Evolutionary conservation across 768 basidiomycete genomes (phyloP).

Genomic region (Agrocybe praecox): DNA sequence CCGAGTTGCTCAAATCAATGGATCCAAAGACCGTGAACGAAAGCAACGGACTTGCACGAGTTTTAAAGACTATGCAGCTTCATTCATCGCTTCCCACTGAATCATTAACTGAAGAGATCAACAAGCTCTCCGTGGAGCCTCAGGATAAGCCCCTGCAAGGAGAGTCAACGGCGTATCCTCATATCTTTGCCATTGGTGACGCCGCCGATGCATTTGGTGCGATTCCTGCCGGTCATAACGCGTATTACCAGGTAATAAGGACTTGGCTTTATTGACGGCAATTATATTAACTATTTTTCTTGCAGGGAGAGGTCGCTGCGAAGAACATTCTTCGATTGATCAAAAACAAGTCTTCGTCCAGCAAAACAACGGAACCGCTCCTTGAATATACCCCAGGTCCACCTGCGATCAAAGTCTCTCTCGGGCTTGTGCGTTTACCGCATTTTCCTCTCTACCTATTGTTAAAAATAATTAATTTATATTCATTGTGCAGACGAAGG

Average conservation of each 20-base stretch:
- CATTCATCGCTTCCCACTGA: slow-evolving; percentile 21
- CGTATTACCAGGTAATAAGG: slow-evolving; percentile 45
- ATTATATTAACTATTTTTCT: neutral
- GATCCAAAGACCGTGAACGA: slow-evolving; percentile 42
- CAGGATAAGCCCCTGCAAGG: neutral
- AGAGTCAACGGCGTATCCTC: slow-evolving; percentile 39
- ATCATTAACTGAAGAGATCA: slow-evolving; percentile 19
- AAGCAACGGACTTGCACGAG: slow-evolving; percentile 40
- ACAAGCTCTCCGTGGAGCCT: slow-evolving; percentile 20
- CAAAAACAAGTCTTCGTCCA: neutral
- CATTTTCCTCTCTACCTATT: neutral
- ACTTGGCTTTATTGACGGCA: neutral
- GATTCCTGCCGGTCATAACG: slow-evolving; percentile 59
- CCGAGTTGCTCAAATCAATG: slow-evolving; percentile 43
- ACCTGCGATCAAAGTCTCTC: slow-evolving; percentile 63
- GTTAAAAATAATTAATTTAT: neutral
- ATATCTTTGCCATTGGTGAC: slow-evolving; percentile 67
- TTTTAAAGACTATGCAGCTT: slow-evolving; percentile 56
- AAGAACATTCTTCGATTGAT: slow-evolving; percentile 55
- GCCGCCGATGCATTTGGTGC: slow-evolving; percentile 68
- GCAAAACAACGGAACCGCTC: slow-evolving; percentile 27
- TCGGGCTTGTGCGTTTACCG: slow-evolving; percentile 49
- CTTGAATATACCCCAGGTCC: slow-evolving; percentile 46
- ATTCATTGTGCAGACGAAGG: slow-evolving; percentile 32
- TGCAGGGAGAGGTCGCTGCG: slow-evolving; percentile 51